Evolutionary conservation across 768 basidiomycete species (phyloP).

Genomic region (Tubosaeta brunneosetosa): DNA sequence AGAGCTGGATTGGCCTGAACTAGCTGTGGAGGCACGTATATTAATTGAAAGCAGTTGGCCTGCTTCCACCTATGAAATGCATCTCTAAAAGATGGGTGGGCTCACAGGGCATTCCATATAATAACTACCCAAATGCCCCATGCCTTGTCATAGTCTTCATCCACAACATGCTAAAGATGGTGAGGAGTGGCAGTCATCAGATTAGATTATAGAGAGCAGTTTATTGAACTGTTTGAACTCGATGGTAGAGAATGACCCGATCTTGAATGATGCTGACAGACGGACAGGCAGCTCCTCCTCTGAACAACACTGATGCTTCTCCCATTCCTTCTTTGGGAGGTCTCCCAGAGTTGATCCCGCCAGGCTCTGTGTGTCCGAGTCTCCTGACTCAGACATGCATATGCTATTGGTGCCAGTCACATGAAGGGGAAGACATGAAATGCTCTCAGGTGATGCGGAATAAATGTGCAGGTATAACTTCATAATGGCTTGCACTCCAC

Average conservation of each 20-base stretch:
- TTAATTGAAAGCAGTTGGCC: too few species aligned
- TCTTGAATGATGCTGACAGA: constrained; percentile 31
- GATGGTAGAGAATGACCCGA: constrained; percentile 34
- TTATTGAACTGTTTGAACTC: constrained; percentile 62
- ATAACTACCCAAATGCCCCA: too few species aligned
- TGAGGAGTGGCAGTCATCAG: constrained; percentile 59
- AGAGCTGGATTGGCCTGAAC: too few species aligned
- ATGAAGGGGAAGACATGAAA: constrained; percentile 27
- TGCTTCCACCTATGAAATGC: too few species aligned
- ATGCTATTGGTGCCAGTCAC: constrained; percentile 26
- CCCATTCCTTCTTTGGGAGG: constrained; percentile 53
- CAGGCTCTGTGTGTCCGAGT: constrained; percentile 34
- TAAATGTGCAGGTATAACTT: too few species aligned
- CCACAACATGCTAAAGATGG: constrained; percentile 64
- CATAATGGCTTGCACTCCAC: too few species aligned
- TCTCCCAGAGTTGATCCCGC: constrained; percentile 34
- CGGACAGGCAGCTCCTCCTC: constrained; percentile 42
- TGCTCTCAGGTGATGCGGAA: constrained; percentile 45
- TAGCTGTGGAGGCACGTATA: too few species aligned
- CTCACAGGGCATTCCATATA: too few species aligned
- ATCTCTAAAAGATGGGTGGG: too few species aligned
- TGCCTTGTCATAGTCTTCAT: constrained; percentile 93
- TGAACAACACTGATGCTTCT: constrained; percentile 40
- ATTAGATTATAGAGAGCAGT: constrained; percentile 65
- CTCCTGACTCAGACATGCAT: constrained; percentile 58